Evolutionary conservation across 129 eudicot genomes (phyloP), one percentile per base, ranked within the genome.

Genomic region (Logfia minima): DNA sequence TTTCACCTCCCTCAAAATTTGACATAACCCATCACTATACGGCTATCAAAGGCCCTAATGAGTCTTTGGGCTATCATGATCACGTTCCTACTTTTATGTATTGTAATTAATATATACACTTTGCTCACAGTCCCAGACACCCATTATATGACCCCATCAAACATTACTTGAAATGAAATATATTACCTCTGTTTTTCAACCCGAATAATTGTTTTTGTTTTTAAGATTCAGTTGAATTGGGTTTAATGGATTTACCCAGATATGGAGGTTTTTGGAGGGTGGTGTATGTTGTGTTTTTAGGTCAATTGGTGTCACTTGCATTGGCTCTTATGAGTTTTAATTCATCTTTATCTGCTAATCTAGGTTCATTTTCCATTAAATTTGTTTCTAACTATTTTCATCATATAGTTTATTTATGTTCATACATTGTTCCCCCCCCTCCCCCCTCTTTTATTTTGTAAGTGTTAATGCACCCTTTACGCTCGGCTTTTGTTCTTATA

Each of bases 391-490:
- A 63, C 35, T 29, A 26, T 28, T 73, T 31, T 9, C 11, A 19
- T 24, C 28, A 66, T 51, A 3, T 14, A 19, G 11, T 64, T 16
- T 4, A 3, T 16, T 41, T 34, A 26, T 61, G 8, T 21, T 13
- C 14, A 7, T 39, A 43, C 13, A 11, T 17, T 18, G 29, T 75
- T 45, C n/a, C 24, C 61, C 4, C 4, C 1, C 35, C 35, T 6
- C 32, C 32, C 32, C 1, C 35, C 35, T 6, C 32, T 4, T 4
- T 32, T 32, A 32, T 32, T 32, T 61, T 76, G 80, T 69, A 90
- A 92, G 96, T 69, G 97, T 85, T 70, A 75, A 89, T 77, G 76
- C 92, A 0, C 95, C 97, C 31, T 81, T 89, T 66, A 72, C 89
- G 63, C 84, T 89, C 62, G 83, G 83, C 31, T 91, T 91, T 84